These are phyloP conservation scores for Penicillium lividum DNA, from an alignment of 495 filamentous ascomycete species.

Conservation along the genomic window DNA sequence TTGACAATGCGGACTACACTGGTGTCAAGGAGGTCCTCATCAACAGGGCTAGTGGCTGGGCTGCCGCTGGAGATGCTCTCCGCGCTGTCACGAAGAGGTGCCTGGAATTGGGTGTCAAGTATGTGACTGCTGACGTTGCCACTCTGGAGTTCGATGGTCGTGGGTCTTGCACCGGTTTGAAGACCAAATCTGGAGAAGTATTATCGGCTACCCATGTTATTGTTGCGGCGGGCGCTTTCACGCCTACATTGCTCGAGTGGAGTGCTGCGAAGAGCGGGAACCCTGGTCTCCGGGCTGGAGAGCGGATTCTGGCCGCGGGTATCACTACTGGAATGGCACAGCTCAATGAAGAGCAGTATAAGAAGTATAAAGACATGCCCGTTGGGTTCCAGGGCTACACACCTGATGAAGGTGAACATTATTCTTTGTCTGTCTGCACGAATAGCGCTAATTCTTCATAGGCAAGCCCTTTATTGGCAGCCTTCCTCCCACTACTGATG, in stretches of 20 bases:
- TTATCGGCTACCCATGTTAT: constrained; percentile 49
- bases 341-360: constrained; percentile 29
- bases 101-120: constrained; percentile 53
- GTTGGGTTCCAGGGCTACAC: constrained; percentile 41
- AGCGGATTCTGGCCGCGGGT: constrained; percentile 56
- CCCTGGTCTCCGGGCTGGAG: constrained; percentile 47
- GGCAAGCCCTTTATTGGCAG: constrained; percentile 37
- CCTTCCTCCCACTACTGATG: constrained; percentile 36
- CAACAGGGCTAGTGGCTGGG: constrained; percentile 61
- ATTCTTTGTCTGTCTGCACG: neutral
- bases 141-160: constrained; percentile 44
- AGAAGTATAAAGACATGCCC: constrained; percentile 37
- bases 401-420: constrained; percentile 30
- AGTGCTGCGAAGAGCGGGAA: constrained; percentile 46
- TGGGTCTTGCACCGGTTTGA: constrained; percentile 49
- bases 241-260: constrained; percentile 58
- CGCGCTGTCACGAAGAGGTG: constrained; percentile 45
- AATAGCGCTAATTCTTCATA: constrained; percentile 17
- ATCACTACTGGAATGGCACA: constrained; percentile 53
- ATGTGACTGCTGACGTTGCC: constrained; percentile 48
- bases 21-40: constrained; percentile 50
- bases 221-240: constrained; percentile 60
- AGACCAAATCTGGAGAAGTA: constrained; percentile 37
- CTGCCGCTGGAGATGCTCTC: constrained; percentile 57
- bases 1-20: constrained; percentile 53